Evolutionary conservation across 2,329 filamentous ascomycete genomes (phyloP).

Genomic region (Pseudogymnoascus sp.): DNA sequence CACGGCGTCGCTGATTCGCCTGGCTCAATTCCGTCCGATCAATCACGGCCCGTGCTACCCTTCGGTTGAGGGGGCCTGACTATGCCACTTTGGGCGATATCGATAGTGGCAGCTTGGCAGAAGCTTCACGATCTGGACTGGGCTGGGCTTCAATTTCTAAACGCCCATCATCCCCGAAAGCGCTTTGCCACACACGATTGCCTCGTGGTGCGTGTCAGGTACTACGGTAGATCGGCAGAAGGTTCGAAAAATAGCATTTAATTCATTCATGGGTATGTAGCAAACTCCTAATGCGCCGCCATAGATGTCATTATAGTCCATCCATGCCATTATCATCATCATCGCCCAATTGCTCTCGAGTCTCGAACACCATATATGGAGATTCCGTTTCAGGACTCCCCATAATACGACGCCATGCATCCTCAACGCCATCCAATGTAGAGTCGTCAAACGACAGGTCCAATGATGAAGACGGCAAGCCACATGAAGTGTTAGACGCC

Average conservation of each 20-base stretch:
- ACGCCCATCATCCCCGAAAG: slow-evolving; percentile 6
- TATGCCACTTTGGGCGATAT: neutral
- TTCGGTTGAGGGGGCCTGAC: neutral
- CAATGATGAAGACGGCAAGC: slow-evolving; percentile 49
- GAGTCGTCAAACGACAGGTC: slow-evolving; percentile 69
- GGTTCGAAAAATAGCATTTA: slow-evolving; percentile 1
- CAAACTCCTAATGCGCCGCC: neutral
- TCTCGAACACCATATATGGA: slow-evolving; percentile 69
- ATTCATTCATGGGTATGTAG: slow-evolving; percentile 7
- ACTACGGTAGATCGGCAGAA: neutral
- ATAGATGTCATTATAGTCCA: neutral
- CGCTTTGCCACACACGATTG: neutral
- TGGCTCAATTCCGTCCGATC: neutral
- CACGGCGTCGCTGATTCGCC: neutral
- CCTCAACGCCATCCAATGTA: slow-evolving; percentile 56
- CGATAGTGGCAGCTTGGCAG: neutral
- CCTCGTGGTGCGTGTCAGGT: slow-evolving; percentile 2
- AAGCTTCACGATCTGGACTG: neutral
- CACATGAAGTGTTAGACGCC: slow-evolving; percentile 39
- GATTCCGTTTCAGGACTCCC: slow-evolving; percentile 42
- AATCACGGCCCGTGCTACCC: slow-evolving; percentile 2
- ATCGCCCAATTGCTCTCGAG: slow-evolving; percentile 55
- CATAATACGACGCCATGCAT: slow-evolving; percentile 54
- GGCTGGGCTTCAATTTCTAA: neutral
- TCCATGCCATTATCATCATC: slow-evolving; percentile 44